Base-by-base conservation (phyloP, 2,329 filamentous ascomycete species). In the Apiospora koreana region DNA sequence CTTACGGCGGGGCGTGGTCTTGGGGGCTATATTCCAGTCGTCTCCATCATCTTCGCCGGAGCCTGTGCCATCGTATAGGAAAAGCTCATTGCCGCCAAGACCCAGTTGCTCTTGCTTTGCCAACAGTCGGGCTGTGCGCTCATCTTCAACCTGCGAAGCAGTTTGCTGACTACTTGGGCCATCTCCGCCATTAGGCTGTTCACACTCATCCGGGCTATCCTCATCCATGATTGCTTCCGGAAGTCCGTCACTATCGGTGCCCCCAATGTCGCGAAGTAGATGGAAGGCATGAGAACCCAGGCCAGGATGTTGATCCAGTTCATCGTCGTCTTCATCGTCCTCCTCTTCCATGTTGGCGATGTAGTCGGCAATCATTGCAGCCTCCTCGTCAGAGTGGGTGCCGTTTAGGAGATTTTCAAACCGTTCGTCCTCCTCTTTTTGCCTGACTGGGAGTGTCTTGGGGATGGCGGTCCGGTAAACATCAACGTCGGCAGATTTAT, bases 281-380 rank as follows among this genome's bases (percentile, higher is more conserved):
- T 76, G 76, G 68, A 81, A 78, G 6, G 76, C 67, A 38, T 77
- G 74, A 4, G 74, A 74, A 16, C 73, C 75, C 18, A 77, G 69
- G 14, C 73, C 73, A 38, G 70, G 68, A 46, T 76, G 72, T 3
- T 72, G 68, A 21, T 73, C 58, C 2, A 75, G 71, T 16, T 78
- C 76, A 5, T 76, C 73, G 12, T 77, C 73, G 12, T 72, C 74
- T 8, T 78, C 77, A 18, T 79, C 77, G 23, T 76, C 76, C 65
- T 77, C 72, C n/a, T 76, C 76, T 64, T 77, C 72, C 75, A 93
- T 85, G 72, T 94, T 93, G 58, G 88, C 86, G 76, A 94, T 91
- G 75, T 94, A 94, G 76, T 95, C 93, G 1, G 88, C 87, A 74
- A 91, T 81, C 54, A 90, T 83, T 0, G 85, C 87, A 48, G 90